Base-by-base conservation (phyloP, 495 filamentous ascomycete species). In the Pseudomonodictys pantanalensis region DNA sequence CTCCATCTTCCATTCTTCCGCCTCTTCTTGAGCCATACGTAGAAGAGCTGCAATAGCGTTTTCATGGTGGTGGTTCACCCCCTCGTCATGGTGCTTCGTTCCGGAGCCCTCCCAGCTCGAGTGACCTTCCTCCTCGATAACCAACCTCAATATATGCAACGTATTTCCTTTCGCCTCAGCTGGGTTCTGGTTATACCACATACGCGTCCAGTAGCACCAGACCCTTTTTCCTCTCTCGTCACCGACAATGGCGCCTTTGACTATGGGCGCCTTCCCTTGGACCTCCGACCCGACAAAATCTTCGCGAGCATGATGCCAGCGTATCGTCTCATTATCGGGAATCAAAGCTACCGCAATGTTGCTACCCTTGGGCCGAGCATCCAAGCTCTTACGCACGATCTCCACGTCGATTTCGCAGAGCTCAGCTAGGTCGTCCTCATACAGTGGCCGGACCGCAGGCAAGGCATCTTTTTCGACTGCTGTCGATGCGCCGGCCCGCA, bases 271-370 rank as follows among this genome's bases (percentile, higher is more conserved):
- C 29, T 72, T 75, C 0, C 74, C 73, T 46, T 77, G 73, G 18
- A 88, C 66, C 46, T 80, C 78, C 42, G 79, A 72, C 1, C 77
- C 79, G 56, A 91, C 86, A 68, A 90, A 96, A 35, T 95, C 89
- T 75, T 97, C 92, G 32, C 93, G 81, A 25, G 83, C 80, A 71
- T 91, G 82, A 69, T 96, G 91, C 92, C 93, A 98, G 54, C 83
- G 74, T 65, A 92, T 79, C 9, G 86, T 81, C 25, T 88, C 81
- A 47, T 82, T 75, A 58, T 91, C 83, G 1, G 93, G 93, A 33
- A 87, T 56, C 12, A 96, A 73, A 0, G 91, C 88, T 2, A 93
- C 80, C 20, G 74, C 72, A 3, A 72, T 78, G 24, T 75, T 78
- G 20, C 60, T 57, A 1, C 64, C 61, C 8, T 33, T 22, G 8